Percentiles rank a stretch among this genome's conserved stretches.
Conservation (phyloP, 2,329 filamentous ascomycete species). For the Diatrype stigma region DNA sequence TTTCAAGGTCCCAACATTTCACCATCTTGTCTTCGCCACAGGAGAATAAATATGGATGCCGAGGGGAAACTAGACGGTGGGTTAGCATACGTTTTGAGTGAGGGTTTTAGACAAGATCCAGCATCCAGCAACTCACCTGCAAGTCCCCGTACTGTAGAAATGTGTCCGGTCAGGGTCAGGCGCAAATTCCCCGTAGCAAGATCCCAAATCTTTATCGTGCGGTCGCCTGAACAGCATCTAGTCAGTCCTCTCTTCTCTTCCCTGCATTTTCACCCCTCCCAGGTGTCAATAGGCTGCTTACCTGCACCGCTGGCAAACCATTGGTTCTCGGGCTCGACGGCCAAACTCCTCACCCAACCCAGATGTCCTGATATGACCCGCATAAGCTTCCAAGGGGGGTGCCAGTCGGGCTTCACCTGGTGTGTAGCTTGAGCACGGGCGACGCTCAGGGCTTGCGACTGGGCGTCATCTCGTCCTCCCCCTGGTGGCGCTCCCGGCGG, state of each 20-base stretch:
- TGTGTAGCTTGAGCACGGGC: slow-evolving; percentile 34
- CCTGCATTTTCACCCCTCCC: too few species aligned
- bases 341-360: slow-evolving; percentile 86
- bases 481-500: neutral
- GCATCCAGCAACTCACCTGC: slow-evolving; percentile 43
- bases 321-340: slow-evolving; percentile 92
- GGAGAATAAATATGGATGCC: slow-evolving; percentile 95
- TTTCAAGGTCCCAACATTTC: slow-evolving; percentile 99
- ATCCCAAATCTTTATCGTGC: slow-evolving; percentile 99
- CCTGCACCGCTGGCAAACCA: slow-evolving; percentile 95
- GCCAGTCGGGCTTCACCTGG: slow-evolving; percentile 81
- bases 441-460: slow-evolving; percentile 22
- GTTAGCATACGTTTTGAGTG: slow-evolving; percentile 30
- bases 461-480: slow-evolving; percentile 1
- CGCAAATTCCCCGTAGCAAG: slow-evolving; percentile 79
- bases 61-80: slow-evolving; percentile 88
- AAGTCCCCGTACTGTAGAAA: slow-evolving; percentile 83
- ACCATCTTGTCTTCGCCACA: slow-evolving; percentile 99
- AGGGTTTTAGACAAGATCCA: neutral
- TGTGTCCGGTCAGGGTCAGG: slow-evolving; percentile 88
- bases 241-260: neutral
- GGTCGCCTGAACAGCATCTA: slow-evolving; percentile 50
- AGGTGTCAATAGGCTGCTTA: neutral
- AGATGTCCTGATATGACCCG: slow-evolving; percentile 94
- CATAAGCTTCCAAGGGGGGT: slow-evolving; percentile 97